Evolutionary conservation across 129 eudicot species (phyloP).

Genomic region (Saposhnikovia divaricata): DNA sequence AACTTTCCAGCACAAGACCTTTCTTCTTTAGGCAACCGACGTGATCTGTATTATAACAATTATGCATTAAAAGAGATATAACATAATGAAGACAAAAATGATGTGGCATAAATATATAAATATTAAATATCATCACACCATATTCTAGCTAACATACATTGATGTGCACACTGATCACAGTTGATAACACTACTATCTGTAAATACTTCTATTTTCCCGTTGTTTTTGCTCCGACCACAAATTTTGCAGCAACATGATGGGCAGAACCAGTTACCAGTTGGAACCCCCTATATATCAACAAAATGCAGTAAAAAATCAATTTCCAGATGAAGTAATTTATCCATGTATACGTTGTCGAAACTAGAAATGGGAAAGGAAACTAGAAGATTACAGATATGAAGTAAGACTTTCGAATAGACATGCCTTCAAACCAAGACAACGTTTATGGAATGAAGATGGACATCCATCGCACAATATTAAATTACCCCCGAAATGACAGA

Average conservation of each 20-base stretch:
- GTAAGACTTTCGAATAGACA: constrained; percentile 1
- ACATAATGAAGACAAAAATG: background rate
- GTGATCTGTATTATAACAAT: constrained; percentile 51
- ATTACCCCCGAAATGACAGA: constrained; percentile 74
- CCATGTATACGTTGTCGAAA: constrained; percentile 9
- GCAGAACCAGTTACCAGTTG: constrained; percentile 94
- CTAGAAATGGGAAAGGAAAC: background rate
- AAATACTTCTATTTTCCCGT: constrained; percentile 15
- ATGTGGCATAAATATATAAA: background rate
- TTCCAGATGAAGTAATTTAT: background rate
- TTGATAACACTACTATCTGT: constrained; percentile 24
- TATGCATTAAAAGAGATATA: constrained; percentile 7
- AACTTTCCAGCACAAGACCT: constrained; percentile 18
- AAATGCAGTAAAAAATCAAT: constrained; percentile 5
- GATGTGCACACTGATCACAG: constrained; percentile 71
- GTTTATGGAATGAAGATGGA: constrained; percentile 72
- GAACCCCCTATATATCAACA: constrained; percentile 46
- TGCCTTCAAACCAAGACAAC: constrained; percentile 65
- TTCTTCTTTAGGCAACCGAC: constrained; percentile 48
- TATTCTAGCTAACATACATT: constrained; percentile 43
- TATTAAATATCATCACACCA: background rate
- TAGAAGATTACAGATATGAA: background rate
- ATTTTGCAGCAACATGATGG: constrained; percentile 85
- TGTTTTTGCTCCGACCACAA: constrained; percentile 43
- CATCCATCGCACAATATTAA: constrained; percentile 73